Evolutionary conservation across 2,329 filamentous ascomycete genomes (phyloP), one percentile per base, ranked within the genome.

Genomic region (Epichloe uncinata): DNA sequence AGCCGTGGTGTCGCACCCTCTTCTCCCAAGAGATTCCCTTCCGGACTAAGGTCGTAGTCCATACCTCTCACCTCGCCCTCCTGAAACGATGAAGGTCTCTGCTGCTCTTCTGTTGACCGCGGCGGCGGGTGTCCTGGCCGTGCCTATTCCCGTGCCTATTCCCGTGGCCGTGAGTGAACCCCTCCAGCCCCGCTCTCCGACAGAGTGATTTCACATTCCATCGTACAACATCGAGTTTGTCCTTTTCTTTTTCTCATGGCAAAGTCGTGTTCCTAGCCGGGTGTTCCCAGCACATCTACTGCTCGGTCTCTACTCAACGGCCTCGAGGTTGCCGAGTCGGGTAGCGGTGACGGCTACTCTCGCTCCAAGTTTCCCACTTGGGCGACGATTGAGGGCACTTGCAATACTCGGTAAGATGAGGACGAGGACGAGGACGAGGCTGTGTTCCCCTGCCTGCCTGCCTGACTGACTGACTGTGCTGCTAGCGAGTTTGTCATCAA

Each of bases 361-460:
- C 81, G 86, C 48, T 74, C 78, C 57, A 66, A 82, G 48, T 90
- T 90, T 68, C 82, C 81, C 2, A 79, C 82, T 65, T 89, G 85
- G 85, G 77, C 74, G 56, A 82, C 78, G 33, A 74, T 81, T 58
- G 69, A 66, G 13, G 84, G 82, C 8, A 66, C 67, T 5, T 93
- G 87, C 74, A 82, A 88, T 68, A 85, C 85, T 18, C 72, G 76
- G 72, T 73, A 63, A 33, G 60, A 30, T 9, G 8, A 30, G 30
- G 8, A 11, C 26, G 8, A 30, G 30, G 8, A 11, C 26, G 8
- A 30, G 22, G 22, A 26, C 22, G 22, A 26, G 22, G 8, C 26
- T 30, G 26, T 30, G 8, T 9, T 37, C 13, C 35, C 35, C 30
- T 11, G 9, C 30, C 26, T 4, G 8, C 26, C 8, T 30, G 3